These are phyloP conservation scores for Phytophthora hibernalis DNA, from an alignment of 352 stramenopile species.

Conservation along the genomic window DNA sequence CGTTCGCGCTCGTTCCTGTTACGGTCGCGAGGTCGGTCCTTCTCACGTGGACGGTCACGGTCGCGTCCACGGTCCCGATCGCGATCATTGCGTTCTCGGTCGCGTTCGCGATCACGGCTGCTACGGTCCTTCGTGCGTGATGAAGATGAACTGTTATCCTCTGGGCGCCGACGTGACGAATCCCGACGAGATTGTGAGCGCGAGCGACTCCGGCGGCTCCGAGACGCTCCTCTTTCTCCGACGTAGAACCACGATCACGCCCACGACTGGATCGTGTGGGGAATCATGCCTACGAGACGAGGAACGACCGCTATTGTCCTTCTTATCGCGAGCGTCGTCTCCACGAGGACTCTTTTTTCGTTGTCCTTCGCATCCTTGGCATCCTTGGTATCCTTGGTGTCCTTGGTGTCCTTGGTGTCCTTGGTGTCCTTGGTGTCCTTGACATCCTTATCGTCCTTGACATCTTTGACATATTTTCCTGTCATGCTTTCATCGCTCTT, in stretches of 20 bases:
- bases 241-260: conserved; percentile 27
- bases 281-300: conserved; percentile 49
- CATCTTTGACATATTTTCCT: conserved; percentile 34
- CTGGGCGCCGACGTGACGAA: conserved; percentile 44
- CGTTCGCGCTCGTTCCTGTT: conserved; percentile 43
- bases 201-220: conserved; percentile 47
- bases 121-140: conserved; percentile 38
- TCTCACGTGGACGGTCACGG: conserved; percentile 34
- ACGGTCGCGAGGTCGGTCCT: conserved; percentile 35
- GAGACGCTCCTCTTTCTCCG: conserved; percentile 37
- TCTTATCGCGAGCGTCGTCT: conserved; percentile 20
- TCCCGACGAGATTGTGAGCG: conserved; percentile 56
- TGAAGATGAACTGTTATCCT: conserved; percentile 30
- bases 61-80: conserved; percentile 33
- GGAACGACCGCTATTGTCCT: conserved; percentile 21
- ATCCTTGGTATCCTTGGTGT: not conserved
- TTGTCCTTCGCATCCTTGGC: not conserved
- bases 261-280: conserved; percentile 38
- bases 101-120: conserved; percentile 27
- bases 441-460: not conserved
- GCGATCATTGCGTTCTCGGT: conserved; percentile 24
- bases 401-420: not conserved
- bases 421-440: not conserved
- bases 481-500: conserved; percentile 44
- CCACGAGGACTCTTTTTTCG: conserved; percentile 34